These are phyloP conservation scores for Aristolochia californica DNA, from an alignment of 164 flowering plant genomes.

Conservation along the genomic window DNA sequence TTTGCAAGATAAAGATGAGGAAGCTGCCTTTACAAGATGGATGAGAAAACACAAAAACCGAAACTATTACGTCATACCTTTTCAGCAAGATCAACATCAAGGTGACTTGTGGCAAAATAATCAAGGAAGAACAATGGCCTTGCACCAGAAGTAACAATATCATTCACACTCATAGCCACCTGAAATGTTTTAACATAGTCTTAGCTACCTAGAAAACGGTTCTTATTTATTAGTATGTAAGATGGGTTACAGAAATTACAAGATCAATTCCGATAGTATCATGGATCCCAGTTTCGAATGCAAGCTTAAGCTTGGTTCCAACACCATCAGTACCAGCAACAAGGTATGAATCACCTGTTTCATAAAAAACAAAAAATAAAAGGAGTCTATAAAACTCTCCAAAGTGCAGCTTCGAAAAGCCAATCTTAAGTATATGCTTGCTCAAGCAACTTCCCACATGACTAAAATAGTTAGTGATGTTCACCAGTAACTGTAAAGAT, in stretches of 20 bases:
- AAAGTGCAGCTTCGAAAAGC: not conserved
- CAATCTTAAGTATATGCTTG: not conserved
- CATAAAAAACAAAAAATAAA: constrained; percentile 1
- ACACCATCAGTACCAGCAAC: constrained; percentile 99
- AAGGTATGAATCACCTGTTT: constrained; percentile 85
- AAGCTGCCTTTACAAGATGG: too few relatives aligned
- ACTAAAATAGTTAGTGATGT: too few relatives aligned
- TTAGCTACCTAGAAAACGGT: not conserved
- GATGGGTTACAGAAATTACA: constrained; percentile 29
- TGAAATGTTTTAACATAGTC: constrained; percentile 17
- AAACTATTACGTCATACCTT: constrained; percentile 33
- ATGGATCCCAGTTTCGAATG: constrained; percentile 96
- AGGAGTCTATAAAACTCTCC: not conserved
- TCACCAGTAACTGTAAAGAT: too few relatives aligned
- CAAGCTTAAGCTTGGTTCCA: constrained; percentile 93
- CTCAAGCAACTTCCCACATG: too few relatives aligned
- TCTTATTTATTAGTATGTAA: not conserved
- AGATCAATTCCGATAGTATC: constrained; percentile 95
- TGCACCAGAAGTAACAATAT: constrained; percentile 95
- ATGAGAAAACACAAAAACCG: not conserved
- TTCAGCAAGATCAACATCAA: constrained; percentile 98
- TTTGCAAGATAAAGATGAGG: too few relatives aligned
- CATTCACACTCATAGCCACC: constrained; percentile 99
- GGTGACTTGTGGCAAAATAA: constrained; percentile 90
- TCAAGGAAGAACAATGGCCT: constrained; percentile 92